Evolutionary conservation across 2,329 filamentous ascomycete genomes (phyloP).

Genomic region (Diaporthe vaccinii): DNA sequence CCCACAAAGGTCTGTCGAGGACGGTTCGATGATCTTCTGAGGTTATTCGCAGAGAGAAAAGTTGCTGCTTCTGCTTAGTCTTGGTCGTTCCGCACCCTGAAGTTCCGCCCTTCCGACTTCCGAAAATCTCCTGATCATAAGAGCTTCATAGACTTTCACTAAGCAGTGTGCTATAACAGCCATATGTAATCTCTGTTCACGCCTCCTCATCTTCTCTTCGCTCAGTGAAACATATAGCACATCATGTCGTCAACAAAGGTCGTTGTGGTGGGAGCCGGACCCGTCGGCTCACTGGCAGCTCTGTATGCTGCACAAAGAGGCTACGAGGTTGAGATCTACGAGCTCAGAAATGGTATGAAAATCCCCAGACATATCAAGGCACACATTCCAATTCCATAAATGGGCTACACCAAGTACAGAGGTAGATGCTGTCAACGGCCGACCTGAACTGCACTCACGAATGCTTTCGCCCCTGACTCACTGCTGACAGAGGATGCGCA

Average conservation of each 20-base stretch:
- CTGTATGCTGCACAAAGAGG: constrained; percentile 92
- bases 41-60: constrained; percentile 24
- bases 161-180: background rate
- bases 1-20: background rate
- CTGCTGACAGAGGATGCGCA: constrained; percentile 53
- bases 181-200: background rate
- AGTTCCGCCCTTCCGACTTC: constrained; percentile 34
- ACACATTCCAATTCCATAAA: background rate
- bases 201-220: background rate
- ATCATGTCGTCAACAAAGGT: constrained; percentile 64
- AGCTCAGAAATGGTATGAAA: constrained; percentile 84
- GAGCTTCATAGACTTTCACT: constrained; percentile 9
- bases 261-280: constrained; percentile 90
- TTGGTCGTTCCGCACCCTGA: constrained; percentile 22
- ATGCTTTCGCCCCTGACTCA: background rate
- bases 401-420: background rate
- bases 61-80: constrained; percentile 7
- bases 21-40: background rate
- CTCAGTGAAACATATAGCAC: no score
- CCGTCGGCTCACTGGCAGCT: constrained; percentile 91
- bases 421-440: background rate
- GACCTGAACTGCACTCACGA: background rate
- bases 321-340: constrained; percentile 93
- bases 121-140: constrained; percentile 31
- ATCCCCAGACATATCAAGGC: background rate